Percentiles rank a stretch among this genome's conserved stretches.
Conservation (phyloP, 495 filamentous ascomycete genomes). For the Lasiosphaeriaceae sp. region DNA sequence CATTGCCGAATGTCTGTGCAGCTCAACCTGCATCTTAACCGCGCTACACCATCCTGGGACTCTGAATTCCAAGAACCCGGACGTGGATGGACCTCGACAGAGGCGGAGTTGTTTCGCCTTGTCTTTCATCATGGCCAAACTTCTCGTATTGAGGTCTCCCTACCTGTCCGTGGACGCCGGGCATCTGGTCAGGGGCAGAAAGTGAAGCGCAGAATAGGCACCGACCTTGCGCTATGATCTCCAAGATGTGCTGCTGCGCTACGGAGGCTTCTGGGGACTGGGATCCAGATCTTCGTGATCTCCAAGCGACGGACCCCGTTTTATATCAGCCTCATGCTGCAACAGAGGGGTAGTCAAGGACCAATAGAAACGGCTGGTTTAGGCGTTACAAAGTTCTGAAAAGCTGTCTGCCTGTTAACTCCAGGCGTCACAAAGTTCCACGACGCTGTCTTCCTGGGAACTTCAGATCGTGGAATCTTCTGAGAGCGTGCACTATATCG, state of each 20-base stretch:
- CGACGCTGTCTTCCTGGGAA: too few relatives aligned
- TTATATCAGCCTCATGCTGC: not conserved
- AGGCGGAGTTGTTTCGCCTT: too few relatives aligned
- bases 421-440: too few relatives aligned
- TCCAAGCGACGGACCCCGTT: not conserved
- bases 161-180: not conserved
- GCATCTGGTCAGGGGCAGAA: not conserved
- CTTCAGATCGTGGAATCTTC: too few relatives aligned
- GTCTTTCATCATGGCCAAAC: too few relatives aligned
- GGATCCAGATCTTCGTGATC: slow-evolving; percentile 6
- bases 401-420: not conserved
- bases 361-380: not conserved
- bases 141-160: too few relatives aligned
- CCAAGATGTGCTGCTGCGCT: not conserved
- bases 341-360: not conserved
- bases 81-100: too few relatives aligned
- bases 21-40: not conserved
- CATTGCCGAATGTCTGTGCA: not conserved
- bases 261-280: not conserved
- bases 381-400: not conserved
- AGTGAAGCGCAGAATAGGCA: not conserved
- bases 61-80: too few relatives aligned
- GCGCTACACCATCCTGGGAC: too few relatives aligned
- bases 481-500: too few relatives aligned
- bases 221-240: not conserved